Evolutionary conservation across 257 asterid species (phyloP), one percentile per base, ranked within the genome.

Genomic region (Solanum medicagineum): DNA sequence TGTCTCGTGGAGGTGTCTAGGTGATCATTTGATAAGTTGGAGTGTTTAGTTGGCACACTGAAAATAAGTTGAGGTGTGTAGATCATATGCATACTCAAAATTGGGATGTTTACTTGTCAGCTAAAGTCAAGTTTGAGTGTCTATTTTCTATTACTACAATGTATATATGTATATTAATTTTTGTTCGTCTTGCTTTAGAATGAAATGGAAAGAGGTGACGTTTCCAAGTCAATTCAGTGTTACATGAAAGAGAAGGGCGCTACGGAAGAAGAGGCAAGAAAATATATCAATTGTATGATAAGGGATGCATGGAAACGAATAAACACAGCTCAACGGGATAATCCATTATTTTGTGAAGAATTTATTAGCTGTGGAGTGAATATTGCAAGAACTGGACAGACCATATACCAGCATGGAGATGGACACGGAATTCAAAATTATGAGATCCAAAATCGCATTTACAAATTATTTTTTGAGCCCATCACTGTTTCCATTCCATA

Each of bases 381-480:
- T 57, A 6, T 83, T 70, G 85, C 45, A 4, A 80, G 87, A 55
- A 60, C 65, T 68, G 84, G 84, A 45, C 90, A 85, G 1, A 79
- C 84, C 54, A 32, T 88, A 13, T 88, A 88, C 51, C 56, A 88
- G 65, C 26, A 83, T 69, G 88, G 90, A 47, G 90, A 88, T 40
- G 90, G 88, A 0, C 84, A 83, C 71, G 88, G 90, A 14, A 74
- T 42, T 83, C 65, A 69, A 14, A 73, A 85, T 42, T 45, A 44
- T 29, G 20, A 66, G 0, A 60, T 80, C 1, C 42, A 19, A 4
- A 68, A 75, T 42, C 80, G 85, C 15, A 85, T 83, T 68, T 54
- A 9, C 17, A n/a, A 84, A 19, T 24, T 88, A 7, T 44, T 85
- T 7, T 83, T 88, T 29, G 80, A 85, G 19, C 80, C 73, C 29